Percentiles rank a stretch among this genome's conserved stretches.
phyloP scores from a whole-genome alignment of 305 asterid genomes.

The Fraxinus albicans region DNA sequence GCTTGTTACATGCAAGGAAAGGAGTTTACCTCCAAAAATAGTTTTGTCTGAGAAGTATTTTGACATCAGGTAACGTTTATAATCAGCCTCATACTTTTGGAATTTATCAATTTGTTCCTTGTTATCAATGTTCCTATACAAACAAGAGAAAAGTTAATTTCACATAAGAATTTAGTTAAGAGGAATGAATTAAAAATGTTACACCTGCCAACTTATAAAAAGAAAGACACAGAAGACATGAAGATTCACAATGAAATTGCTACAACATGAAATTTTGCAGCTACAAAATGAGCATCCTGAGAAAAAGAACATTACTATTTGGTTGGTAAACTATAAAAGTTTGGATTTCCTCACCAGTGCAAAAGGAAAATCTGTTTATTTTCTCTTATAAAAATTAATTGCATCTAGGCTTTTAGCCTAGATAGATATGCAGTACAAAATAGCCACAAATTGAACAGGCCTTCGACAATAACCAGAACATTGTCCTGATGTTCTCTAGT shows the following conservation, averaged over 20 bases:
- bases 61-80: slow-evolving; percentile 51
- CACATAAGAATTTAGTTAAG: background rate
- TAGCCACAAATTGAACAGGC: background rate
- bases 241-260: background rate
- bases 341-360: background rate
- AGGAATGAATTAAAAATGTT: background rate
- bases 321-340: background rate
- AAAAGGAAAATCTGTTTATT: background rate
- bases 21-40: slow-evolving; percentile 70
- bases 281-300: background rate
- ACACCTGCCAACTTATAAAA: background rate
- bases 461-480: background rate
- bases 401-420: background rate
- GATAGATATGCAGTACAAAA: background rate
- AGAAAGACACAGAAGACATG: background rate
- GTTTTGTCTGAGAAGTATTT: slow-evolving; percentile 91
- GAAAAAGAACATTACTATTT: background rate
- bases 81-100: slow-evolving; percentile 64
- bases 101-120: slow-evolving; percentile 50
- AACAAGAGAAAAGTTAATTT: slow-evolving; percentile 20
- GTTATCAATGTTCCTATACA: slow-evolving; percentile 45
- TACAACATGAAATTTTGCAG: background rate
- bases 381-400: background rate
- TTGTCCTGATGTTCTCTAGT: background rate
- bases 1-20: slow-evolving; percentile 1